phyloP scores from a whole-genome alignment of 129 eudicot species.

The Calendula officinalis region DNA sequence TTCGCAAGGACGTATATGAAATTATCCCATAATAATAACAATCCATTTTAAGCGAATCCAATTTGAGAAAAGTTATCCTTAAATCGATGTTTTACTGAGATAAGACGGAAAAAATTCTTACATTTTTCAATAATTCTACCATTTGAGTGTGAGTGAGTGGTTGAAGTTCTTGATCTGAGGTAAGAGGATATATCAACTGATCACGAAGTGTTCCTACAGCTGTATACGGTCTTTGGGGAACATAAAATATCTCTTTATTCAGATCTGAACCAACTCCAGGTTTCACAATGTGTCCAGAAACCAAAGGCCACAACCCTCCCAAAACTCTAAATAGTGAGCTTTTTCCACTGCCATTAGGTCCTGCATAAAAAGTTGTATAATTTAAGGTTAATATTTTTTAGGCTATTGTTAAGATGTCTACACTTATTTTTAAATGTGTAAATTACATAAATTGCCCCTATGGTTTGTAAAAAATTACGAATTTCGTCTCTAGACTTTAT shows the following conservation, averaged over 20 bases:
- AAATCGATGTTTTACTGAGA: too few relatives aligned
- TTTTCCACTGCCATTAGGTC: slow-evolving; percentile 97
- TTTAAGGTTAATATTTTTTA: not conserved
- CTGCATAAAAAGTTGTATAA: slow-evolving; percentile 36
- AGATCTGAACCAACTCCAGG: slow-evolving; percentile 97
- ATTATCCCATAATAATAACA: too few relatives aligned
- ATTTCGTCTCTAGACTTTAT: too few relatives aligned
- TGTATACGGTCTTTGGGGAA: slow-evolving; percentile 92
- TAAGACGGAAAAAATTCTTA: slow-evolving; percentile 29
- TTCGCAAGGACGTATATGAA: too few relatives aligned
- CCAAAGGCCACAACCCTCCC: slow-evolving; percentile 93
- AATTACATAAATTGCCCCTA: not conserved
- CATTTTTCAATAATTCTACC: slow-evolving; percentile 84
- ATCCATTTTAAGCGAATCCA: not conserved
- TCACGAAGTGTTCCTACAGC: slow-evolving; percentile 93
- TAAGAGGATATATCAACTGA: slow-evolving; percentile 88
- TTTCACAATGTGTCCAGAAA: slow-evolving; percentile 83
- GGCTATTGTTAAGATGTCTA: not conserved
- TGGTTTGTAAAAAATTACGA: not conserved
- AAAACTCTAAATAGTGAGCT: slow-evolving; percentile 91
- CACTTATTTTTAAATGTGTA: too few relatives aligned
- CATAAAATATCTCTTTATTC: slow-evolving; percentile 87
- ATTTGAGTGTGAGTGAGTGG: slow-evolving; percentile 70
- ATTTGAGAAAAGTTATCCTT: not conserved
- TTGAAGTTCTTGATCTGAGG: slow-evolving; percentile 70